Conservation (phyloP, 495 filamentous ascomycete species). For the Barbatosphaeria neglecta region DNA sequence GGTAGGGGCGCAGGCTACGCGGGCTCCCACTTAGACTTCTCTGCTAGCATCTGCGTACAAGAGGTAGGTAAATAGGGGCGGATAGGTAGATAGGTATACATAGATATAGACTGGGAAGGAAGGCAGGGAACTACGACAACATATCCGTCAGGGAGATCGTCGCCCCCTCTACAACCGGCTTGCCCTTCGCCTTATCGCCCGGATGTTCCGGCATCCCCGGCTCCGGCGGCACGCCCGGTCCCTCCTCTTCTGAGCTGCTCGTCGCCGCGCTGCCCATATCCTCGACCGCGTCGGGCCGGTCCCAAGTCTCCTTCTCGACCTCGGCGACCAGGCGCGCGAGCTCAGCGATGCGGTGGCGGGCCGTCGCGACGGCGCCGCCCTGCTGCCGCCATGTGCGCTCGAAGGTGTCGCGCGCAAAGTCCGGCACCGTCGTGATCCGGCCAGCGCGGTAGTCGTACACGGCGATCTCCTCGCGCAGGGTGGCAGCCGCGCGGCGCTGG, state of each 20-base stretch:
- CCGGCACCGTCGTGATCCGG: constrained; percentile 45
- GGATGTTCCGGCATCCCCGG: background rate
- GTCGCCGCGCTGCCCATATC: constrained; percentile 44
- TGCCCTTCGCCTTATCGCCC: too few species aligned
- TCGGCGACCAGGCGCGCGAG: constrained; percentile 43
- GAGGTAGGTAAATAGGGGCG: too few species aligned
- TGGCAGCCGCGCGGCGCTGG: constrained; percentile 64
- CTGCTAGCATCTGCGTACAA: too few species aligned
- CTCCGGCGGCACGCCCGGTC: background rate
- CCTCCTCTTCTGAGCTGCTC: background rate
- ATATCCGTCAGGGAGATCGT: too few species aligned
- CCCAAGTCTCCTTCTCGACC: constrained; percentile 67
- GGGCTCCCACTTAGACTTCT: too few species aligned
- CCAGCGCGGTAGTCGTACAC: constrained; percentile 67
- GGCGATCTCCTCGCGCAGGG: constrained; percentile 71
- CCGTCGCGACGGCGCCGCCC: constrained; percentile 40
- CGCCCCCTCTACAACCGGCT: too few species aligned
- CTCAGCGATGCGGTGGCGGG: constrained; percentile 36
- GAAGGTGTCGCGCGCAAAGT: constrained; percentile 59
- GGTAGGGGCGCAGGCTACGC: too few species aligned
- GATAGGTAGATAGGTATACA: too few species aligned
- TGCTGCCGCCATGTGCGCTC: constrained; percentile 54
- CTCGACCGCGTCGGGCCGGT: constrained; percentile 57
- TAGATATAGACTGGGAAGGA: too few species aligned
- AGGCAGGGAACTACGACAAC: too few species aligned